Base-by-base conservation (phyloP, 2,329 filamentous ascomycete species). In the Drechslerella coelobrocha region DNA sequence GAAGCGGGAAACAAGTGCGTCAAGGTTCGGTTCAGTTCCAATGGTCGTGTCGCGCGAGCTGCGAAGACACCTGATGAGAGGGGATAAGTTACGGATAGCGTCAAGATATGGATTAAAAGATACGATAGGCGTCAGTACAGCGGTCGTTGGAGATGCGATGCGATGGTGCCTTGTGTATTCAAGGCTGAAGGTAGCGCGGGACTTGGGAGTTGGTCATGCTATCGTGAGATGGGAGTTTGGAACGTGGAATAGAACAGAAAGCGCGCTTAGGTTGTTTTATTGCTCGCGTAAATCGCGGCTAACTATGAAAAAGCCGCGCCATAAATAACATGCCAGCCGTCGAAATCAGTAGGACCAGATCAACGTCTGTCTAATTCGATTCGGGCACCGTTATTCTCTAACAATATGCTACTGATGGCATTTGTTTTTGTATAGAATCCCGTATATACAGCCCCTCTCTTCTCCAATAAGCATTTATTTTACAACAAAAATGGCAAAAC, bases 181-280 rank as follows among this genome's bases (percentile, higher is more conserved):
- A 57, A 41, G 23, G 43, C 8, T 10, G 34, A 41, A 39, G 54
- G 19, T 27, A 41, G 41, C 19, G 57, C 48, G 41, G 37, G 21
- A 27, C 34, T 19, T 31, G 31, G 57, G 47, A 63, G 66, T 50
- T 71, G 59, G 54, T 31, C 14, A 47, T 71, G 37, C 43, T 57
- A 63, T 63, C 59, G 66, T 53, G 59, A 63, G 66, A 63, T 71
- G 59, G 53, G 57, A 61, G 63, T 68, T 68, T 68, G 57, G 63
- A 57, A 68, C 31, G 63, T 27, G 65, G 65, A 69, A 69, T 48
- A 56, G 65, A 71, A 48, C 59, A 63, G 57, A 63, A 31, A 63
- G 27, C 66, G 66, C 66, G 66, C 66, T 71, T 71, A 71, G 53
- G 1, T 60, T 63, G 53, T 71, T 71, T 71, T 60, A 56, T 60